Evolutionary conservation across 805 yeast species (phyloP), one percentile per base, ranked within the genome.

Genomic region (Nematodospora valgi): DNA sequence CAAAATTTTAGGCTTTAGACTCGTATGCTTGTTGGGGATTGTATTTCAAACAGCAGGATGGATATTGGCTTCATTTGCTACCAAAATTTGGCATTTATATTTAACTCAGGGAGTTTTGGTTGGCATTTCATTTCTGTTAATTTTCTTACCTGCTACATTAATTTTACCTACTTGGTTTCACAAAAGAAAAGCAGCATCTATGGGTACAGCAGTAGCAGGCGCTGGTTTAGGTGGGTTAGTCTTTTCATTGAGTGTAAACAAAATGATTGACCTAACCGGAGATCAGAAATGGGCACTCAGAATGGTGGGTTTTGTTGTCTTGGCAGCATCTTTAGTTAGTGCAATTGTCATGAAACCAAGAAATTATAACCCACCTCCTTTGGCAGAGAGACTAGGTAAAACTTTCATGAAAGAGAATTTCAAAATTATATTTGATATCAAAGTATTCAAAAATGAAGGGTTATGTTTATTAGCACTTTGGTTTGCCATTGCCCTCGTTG

Each of bases 211-310:
- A 3, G 68, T 67, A 6, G 48, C 70, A 2, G 81, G 81, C 1
- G 59, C 76, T 5, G 74, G 76, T 11, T 38, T 70, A 1, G 81
- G 80, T 4, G 80, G 80, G n/a, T 51, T 74, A 5, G 54, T 66
- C 13, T 72, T 64, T 48, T 64, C 77, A 7, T 58, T 74, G 42
- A 60, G 62, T 27, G 49, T 70, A 32, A 62, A 65, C 38, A 51
- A 54, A 34, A 50, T 74, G 27, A 62, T 71, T 27, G 50, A 58
- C 29, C 47, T 42, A 11, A 59, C 71, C 15, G 76, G 75, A 1
- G 57, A 62, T 43, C 66, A 60, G 30, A 46, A 49, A 24, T 72
- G 76, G 74, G 70, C 74, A 0, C 51, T 68, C 34, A 46, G 77
- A 39, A 52, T 62, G 40, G 49, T 57, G 14, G 76, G 65, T 6